Conservation (phyloP, 2,329 filamentous ascomycete species). For the Aspergillus japonicus region DNA sequence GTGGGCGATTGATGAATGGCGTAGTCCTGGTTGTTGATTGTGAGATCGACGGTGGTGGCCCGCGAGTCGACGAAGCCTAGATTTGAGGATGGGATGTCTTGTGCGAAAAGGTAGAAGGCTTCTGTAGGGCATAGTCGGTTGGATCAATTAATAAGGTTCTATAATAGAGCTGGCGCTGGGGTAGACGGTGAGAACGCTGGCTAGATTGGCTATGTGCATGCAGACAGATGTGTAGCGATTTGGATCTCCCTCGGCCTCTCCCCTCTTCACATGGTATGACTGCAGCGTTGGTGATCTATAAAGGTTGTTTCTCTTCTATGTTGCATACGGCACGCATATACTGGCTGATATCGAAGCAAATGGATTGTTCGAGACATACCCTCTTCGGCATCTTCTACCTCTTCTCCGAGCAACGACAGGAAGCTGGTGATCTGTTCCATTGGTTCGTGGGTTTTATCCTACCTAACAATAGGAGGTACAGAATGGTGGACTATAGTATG, state of each 20-base stretch:
- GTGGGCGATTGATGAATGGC: slow-evolving; percentile 80
- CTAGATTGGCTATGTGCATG: background rate
- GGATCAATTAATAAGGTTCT: background rate
- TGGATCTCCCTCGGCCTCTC: no score
- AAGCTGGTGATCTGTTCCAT: slow-evolving; percentile 33
- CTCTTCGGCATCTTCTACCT: slow-evolving; percentile 60
- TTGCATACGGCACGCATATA: background rate
- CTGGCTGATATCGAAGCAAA: background rate
- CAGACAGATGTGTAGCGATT: background rate
- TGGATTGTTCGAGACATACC: slow-evolving; percentile 42
- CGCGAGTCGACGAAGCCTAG: slow-evolving; percentile 82
- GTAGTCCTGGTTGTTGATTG: slow-evolving; percentile 68
- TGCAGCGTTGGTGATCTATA: background rate
- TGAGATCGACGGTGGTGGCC: slow-evolving; percentile 63
- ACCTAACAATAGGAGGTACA: background rate
- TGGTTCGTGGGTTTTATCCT: background rate
- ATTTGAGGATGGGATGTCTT: slow-evolving; percentile 68
- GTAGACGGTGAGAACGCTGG: background rate
- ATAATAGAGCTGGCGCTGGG: background rate
- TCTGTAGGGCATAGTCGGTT: slow-evolving; percentile 53
- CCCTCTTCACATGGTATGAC: background rate
- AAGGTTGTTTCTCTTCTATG: background rate
- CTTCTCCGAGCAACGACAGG: slow-evolving; percentile 46
- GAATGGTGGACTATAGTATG: background rate
- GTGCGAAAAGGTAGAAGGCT: slow-evolving; percentile 82